These are phyloP conservation scores for Blastocladiella emersonii DNA, from an alignment of 371 early-diverging fungal genomes.

Conservation along the genomic window DNA sequence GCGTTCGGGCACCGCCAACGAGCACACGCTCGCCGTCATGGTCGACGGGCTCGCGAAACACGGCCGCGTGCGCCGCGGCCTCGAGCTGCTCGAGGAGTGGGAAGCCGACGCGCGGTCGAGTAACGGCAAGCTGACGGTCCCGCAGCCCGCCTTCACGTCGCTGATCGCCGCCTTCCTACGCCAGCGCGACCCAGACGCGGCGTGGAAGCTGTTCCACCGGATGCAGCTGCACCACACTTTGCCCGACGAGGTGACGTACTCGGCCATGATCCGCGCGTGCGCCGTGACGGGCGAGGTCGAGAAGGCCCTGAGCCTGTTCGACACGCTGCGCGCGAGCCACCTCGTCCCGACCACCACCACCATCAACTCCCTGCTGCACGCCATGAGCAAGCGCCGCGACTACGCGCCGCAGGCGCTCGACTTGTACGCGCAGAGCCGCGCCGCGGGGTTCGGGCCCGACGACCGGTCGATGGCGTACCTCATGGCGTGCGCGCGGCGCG, in stretches of 20 bases:
- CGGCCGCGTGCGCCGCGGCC: background rate
- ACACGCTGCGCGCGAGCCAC: background rate
- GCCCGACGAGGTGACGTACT: conserved; percentile 3
- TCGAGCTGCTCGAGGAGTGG: background rate
- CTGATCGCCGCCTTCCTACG: background rate
- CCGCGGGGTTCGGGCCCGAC: background rate
- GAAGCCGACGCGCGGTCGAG: background rate
- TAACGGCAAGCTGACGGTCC: background rate
- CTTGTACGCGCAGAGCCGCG: background rate
- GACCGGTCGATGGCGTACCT: background rate
- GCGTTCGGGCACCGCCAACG: background rate
- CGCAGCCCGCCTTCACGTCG: background rate
- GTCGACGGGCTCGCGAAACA: background rate
- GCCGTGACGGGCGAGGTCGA: background rate
- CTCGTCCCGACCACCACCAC: background rate
- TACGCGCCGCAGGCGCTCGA: background rate
- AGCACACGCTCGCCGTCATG: background rate
- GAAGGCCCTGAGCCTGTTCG: background rate
- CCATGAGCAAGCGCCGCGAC: background rate
- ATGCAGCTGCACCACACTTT: background rate
- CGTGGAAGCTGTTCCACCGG: background rate
- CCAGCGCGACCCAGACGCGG: background rate
- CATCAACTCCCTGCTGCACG: background rate
- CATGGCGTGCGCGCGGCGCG: background rate
- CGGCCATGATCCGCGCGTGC: background rate